Evolutionary conservation across 2,329 filamentous ascomycete species (phyloP).

Genomic region (Aaosphaeria arxii): DNA sequence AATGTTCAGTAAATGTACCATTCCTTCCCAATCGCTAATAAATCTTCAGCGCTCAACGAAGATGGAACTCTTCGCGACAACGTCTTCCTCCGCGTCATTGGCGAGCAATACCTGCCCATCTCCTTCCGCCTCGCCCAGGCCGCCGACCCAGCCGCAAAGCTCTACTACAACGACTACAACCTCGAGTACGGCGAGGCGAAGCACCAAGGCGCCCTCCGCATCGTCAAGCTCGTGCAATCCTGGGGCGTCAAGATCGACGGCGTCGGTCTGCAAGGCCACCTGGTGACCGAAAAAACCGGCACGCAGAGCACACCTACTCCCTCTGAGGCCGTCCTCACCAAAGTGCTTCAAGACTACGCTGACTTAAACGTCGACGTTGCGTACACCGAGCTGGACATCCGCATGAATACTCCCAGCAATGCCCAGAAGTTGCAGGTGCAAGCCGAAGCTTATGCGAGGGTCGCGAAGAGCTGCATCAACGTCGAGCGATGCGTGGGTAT

Average conservation of each 20-base stretch:
- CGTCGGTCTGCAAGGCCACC: slow-evolving; percentile 62
- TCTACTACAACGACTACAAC: slow-evolving; percentile 66
- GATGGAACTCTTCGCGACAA: slow-evolving; percentile 52
- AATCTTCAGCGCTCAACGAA: slow-evolving; percentile 50
- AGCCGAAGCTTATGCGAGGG: slow-evolving; percentile 45
- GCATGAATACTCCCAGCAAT: slow-evolving; percentile 48
- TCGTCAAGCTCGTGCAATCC: slow-evolving; percentile 40
- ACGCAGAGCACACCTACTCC: slow-evolving; percentile 41
- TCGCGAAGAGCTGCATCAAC: slow-evolving; percentile 36
- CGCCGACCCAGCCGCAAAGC: slow-evolving; percentile 57
- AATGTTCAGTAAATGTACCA: no score
- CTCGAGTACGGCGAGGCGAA: slow-evolving; percentile 55
- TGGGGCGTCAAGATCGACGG: slow-evolving; percentile 55
- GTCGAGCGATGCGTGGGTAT: slow-evolving; percentile 39
- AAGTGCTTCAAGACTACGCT: slow-evolving; percentile 51
- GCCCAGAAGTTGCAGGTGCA: slow-evolving; percentile 45
- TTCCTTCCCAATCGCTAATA: neutral
- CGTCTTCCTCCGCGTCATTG: slow-evolving; percentile 56
- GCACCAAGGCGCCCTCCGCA: slow-evolving; percentile 29
- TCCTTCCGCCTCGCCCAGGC: slow-evolving; percentile 57
- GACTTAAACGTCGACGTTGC: slow-evolving; percentile 56
- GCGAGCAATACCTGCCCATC: slow-evolving; percentile 55
- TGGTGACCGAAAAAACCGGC: slow-evolving; percentile 52
- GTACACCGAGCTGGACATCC: slow-evolving; percentile 62
- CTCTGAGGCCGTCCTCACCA: slow-evolving; percentile 43